These are phyloP conservation scores for Phytopythium sindhum DNA, from an alignment of 352 stramenopile genomes.

Conservation along the genomic window DNA sequence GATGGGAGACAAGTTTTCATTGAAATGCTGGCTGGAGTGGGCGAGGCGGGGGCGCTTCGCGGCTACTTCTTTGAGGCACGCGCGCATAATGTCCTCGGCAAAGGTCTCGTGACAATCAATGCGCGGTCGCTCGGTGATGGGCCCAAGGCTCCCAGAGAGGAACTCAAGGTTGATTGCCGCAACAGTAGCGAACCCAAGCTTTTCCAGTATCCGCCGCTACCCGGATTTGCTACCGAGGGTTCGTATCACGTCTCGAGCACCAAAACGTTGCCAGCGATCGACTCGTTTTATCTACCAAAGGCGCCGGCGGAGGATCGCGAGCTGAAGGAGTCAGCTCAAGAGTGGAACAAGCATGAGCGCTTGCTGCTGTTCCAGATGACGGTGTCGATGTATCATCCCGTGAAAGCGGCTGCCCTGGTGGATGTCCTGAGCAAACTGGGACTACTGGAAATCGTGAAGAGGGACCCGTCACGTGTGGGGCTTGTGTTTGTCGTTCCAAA, in stretches of 20 bases:
- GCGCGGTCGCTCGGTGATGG: neutral
- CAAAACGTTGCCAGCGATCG: neutral
- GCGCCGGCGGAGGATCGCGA: neutral
- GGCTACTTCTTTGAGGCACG: neutral
- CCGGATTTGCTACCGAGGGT: neutral
- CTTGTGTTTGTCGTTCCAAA: neutral
- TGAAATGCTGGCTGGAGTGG: neutral
- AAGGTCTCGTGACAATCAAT: neutral
- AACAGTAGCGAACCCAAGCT: neutral
- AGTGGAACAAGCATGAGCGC: neutral
- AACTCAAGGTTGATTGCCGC: neutral
- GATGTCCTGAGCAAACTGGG: neutral
- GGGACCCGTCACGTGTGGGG: neutral
- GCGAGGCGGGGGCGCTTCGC: neutral
- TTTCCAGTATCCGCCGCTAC: neutral
- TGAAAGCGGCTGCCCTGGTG: neutral
- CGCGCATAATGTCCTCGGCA: neutral
- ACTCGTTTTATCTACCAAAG: neutral
- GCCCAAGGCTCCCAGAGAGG: neutral
- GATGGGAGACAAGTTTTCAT: neutral
- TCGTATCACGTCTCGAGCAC: neutral
- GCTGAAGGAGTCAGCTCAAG: neutral
- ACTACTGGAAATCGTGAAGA: neutral
- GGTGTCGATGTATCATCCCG: neutral
- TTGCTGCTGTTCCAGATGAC: neutral